These are phyloP conservation scores for Amanita inopinata DNA, from an alignment of 768 basidiomycete genomes.

Conservation along the genomic window DNA sequence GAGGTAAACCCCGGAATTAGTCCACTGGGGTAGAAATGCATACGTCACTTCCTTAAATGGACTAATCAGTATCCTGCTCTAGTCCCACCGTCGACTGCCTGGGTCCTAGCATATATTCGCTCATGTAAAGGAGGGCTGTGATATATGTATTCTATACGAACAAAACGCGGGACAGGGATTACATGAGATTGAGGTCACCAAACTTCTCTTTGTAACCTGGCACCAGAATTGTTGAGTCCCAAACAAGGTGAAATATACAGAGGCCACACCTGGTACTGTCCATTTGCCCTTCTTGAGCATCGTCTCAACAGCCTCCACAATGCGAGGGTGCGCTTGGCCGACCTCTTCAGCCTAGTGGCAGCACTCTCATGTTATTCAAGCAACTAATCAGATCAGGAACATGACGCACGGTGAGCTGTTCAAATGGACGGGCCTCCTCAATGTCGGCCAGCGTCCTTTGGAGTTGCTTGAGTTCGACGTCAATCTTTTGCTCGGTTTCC, in stretches of 20 bases:
- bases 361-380: constrained; percentile 4
- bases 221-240: constrained; percentile 4
- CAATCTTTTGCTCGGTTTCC: constrained; percentile 84
- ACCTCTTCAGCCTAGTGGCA: constrained; percentile 74
- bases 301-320: constrained; percentile 82
- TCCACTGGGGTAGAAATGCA: neutral
- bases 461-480: constrained; percentile 83
- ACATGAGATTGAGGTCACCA: constrained; percentile 89
- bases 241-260: neutral
- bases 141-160: constrained; percentile 2
- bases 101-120: too few relatives aligned
- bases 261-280: constrained; percentile 78
- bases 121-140: neutral
- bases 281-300: constrained; percentile 98
- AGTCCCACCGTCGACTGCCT: too few relatives aligned
- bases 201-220: constrained; percentile 93
- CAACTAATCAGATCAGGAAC: neutral
- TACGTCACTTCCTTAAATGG: constrained; percentile 25
- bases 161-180: constrained; percentile 21
- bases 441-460: constrained; percentile 94
- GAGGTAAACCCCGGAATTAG: constrained; percentile 8
- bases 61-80: neutral
- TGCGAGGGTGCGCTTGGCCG: constrained; percentile 84
- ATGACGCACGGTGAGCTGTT: constrained; percentile 81
- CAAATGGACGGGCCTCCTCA: constrained; percentile 93